Percentiles rank a stretch among this genome's conserved stretches.
These are phyloP conservation scores for Phalaenopsis aphrodite DNA, from an alignment of 106 monocot genomes.

Conservation along the genomic window DNA sequence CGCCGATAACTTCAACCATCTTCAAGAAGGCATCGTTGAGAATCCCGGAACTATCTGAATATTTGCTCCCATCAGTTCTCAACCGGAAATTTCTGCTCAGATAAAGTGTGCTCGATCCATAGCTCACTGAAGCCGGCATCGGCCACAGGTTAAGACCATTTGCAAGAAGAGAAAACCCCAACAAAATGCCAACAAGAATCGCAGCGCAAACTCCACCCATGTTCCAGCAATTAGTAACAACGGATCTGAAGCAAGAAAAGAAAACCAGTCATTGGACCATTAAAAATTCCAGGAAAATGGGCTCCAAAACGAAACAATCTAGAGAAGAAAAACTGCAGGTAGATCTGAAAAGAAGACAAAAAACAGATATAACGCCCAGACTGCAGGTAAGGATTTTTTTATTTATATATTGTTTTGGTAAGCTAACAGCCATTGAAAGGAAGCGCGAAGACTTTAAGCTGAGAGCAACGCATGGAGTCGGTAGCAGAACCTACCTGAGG, in stretches of 20 bases:
- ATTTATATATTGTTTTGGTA: neutral
- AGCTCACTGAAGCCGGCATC: constrained; percentile 47
- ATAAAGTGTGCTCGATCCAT: constrained; percentile 37
- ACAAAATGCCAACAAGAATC: constrained; percentile 9
- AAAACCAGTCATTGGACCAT: too few relatives aligned
- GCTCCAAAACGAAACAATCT: neutral
- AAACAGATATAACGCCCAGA: neutral
- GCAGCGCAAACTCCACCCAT: neutral
- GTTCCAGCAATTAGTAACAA: neutral
- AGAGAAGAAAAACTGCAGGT: neutral
- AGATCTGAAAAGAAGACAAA: neutral
- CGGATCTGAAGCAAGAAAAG: neutral
- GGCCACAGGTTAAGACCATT: constrained; percentile 72
- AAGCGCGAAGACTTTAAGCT: neutral
- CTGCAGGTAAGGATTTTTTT: neutral
- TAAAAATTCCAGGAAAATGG: neutral
- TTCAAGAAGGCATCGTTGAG: constrained; percentile 61
- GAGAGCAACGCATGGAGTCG: neutral
- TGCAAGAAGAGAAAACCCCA: neutral
- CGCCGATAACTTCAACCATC: constrained; percentile 35
- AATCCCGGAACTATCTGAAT: constrained; percentile 44
- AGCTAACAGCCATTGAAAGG: neutral
- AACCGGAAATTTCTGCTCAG: constrained; percentile 46
- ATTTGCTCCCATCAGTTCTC: constrained; percentile 50
- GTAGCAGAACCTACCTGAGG: neutral